These are phyloP conservation scores for Setaria viridis DNA, from an alignment of 202 grass and related monocot species.

Conservation along the genomic window DNA sequence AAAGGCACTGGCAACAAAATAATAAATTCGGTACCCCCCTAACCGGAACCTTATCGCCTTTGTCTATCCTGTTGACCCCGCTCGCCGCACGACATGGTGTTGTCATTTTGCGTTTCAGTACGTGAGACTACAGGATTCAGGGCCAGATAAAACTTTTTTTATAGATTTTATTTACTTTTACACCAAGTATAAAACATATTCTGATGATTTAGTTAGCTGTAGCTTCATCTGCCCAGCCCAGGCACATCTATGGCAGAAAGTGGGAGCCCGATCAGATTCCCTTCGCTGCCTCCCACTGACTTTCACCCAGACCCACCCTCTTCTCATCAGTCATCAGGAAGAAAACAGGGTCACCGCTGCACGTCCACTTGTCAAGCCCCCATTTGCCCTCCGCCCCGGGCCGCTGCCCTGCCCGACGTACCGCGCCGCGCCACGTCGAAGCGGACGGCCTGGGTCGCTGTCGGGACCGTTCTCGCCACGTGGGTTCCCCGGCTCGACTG, in stretches of 20 bases:
- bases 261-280: constrained; percentile 14
- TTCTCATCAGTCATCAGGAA: neutral
- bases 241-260: neutral
- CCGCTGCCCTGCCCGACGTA: neutral
- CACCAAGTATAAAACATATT: no score
- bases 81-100: neutral
- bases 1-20: neutral
- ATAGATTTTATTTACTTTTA: no score
- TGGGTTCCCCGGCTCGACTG: neutral
- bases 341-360: neutral
- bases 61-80: constrained; percentile 14
- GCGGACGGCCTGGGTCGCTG: constrained; percentile 22
- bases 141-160: no score
- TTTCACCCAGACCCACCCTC: neutral
- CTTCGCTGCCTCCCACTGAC: neutral
- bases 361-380: constrained; percentile 7
- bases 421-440: constrained; percentile 2
- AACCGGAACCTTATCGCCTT: constrained; percentile 12
- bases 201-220: no score
- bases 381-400: neutral
- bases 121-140: no score
- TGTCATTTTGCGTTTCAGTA: neutral
- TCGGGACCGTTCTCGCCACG: constrained; percentile 15
- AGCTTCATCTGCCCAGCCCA: no score
- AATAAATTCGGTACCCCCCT: neutral